Percentiles rank a stretch among this genome's conserved stretches.
These are phyloP conservation scores for Rhodofomes roseus DNA, from an alignment of 1,284 basidiomycete species.

Conservation along the genomic window DNA sequence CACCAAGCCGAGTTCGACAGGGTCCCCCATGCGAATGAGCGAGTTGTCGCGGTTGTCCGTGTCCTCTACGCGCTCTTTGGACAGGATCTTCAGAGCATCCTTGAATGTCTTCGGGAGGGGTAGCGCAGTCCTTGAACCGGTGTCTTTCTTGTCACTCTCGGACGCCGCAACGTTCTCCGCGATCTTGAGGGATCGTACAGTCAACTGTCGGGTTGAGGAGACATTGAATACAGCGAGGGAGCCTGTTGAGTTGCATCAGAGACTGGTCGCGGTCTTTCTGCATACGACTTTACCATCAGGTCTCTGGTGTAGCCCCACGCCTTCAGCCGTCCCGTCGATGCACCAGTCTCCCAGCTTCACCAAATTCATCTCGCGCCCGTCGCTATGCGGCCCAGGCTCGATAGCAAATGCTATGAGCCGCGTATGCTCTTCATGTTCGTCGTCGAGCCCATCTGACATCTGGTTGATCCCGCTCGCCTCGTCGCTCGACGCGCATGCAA, in stretches of 20 bases:
- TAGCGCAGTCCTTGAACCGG: slow-evolving; percentile 22
- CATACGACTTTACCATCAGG: slow-evolving; percentile 39
- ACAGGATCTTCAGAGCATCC: slow-evolving; percentile 34
- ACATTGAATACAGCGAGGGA: slow-evolving; percentile 22
- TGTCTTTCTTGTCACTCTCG: slow-evolving; percentile 10
- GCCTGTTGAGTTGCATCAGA: slow-evolving; percentile 13
- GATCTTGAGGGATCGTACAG: slow-evolving; percentile 17
- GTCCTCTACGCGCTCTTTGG: slow-evolving; percentile 35
- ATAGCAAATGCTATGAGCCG: slow-evolving; percentile 47
- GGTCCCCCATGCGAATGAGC: slow-evolving; percentile 6
- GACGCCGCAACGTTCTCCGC: slow-evolving; percentile 8
- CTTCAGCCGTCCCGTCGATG: slow-evolving; percentile 43
- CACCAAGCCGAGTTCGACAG: slow-evolving; percentile 23
- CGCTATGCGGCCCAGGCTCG: slow-evolving; percentile 30
- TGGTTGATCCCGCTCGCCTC: slow-evolving; percentile 31
- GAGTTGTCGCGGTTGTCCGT: slow-evolving; percentile 8
- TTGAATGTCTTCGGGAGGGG: slow-evolving; percentile 59
- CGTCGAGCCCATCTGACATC: slow-evolving; percentile 25
- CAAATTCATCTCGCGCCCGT: slow-evolving; percentile 37
- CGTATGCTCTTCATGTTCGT: slow-evolving; percentile 35
- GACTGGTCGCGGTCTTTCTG: slow-evolving; percentile 5
- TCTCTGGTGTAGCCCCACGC: slow-evolving; percentile 41
- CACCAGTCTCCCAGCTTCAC: slow-evolving; percentile 53
- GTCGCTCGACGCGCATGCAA: slow-evolving; percentile 44
- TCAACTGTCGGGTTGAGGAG: slow-evolving; percentile 17